Base-by-base conservation (phyloP, 108 stramenopile species). In the Pseudonitzschia delicatissima region DNA sequence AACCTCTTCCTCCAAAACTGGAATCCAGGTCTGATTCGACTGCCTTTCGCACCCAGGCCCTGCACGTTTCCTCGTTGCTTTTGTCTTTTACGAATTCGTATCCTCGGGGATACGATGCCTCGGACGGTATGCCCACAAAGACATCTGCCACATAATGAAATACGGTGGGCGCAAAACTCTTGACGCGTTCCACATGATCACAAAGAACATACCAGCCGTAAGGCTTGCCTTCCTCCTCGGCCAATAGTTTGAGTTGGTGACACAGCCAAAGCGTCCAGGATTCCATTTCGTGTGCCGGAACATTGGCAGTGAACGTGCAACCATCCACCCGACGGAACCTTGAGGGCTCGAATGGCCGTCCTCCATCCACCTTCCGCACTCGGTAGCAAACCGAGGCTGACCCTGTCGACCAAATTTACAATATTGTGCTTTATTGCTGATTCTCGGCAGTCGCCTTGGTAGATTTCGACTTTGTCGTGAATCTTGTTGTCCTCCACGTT, bases 271-370 rank as follows among this genome's bases (percentile, higher is more conserved):
- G 50, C 8, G 78, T 62, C 95, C 95, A 98, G 2, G 25, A 29
- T 25, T 78, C 66, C 27, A 49, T 47, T 61, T 94, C 92, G 40
- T 40, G 34, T 2, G 64, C 76, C 49, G 76, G 73, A 20, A 97
- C 96, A 75, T 96, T 98, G 23, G 74, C 98, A n/a, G 72, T 98
- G 98, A 23, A 98, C 67, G 71, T 98, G 98, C 20, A 97, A 68
- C 93, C 90, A 88, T 15, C 96, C 95, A 21, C 82, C 82, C 18
- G 64, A 27, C 0, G 52, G 51, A 20, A 29, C 39, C 33, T 80
- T 73, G 34, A 98, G 63, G 1, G 89, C 92, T 31, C 67, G 45
- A 1, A 92, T 83, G n/a, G 92, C 98, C 4, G 83, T 74, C 42
- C 62, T 64, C 96, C 95, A 97, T 32, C 94, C 93, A 13, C 90